These are phyloP conservation scores for Rhododendron vialii DNA, from an alignment of 148 eudicot species.

Conservation along the genomic window DNA sequence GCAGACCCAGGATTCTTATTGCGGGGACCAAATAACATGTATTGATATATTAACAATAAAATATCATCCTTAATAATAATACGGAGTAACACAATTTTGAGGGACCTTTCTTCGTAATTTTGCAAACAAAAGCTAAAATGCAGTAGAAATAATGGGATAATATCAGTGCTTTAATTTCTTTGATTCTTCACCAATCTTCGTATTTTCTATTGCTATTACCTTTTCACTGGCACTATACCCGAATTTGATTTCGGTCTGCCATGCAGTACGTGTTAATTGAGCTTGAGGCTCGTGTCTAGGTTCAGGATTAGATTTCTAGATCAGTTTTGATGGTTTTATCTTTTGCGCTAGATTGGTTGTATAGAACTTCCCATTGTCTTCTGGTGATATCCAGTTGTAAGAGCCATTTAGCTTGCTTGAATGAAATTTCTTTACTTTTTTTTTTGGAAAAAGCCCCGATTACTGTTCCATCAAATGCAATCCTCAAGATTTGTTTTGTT, in stretches of 20 bases:
- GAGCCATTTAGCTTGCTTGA: neutral
- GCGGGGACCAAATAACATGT: no score
- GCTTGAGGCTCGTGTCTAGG: neutral
- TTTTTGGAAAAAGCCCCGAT: neutral
- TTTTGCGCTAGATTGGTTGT: neutral
- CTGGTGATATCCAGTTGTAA: neutral
- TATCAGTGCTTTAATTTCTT: neutral
- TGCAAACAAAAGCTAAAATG: no score
- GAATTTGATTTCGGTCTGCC: neutral
- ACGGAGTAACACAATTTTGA: no score
- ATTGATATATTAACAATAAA: no score
- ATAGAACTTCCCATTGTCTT: neutral
- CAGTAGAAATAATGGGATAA: no score
- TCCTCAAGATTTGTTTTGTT: neutral
- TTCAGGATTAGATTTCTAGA: neutral
- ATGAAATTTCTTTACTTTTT: neutral
- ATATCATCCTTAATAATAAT: no score
- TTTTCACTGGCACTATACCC: neutral
- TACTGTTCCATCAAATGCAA: neutral
- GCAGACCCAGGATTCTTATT: no score
- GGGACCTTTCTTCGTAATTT: no score
- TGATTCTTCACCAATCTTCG: no score
- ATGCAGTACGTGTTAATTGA: neutral
- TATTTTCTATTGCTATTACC: neutral
- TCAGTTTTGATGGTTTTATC: neutral